These are phyloP conservation scores for Akanthomyces dipterigenus DNA, from an alignment of 2,329 filamentous ascomycete species.

Conservation along the genomic window DNA sequence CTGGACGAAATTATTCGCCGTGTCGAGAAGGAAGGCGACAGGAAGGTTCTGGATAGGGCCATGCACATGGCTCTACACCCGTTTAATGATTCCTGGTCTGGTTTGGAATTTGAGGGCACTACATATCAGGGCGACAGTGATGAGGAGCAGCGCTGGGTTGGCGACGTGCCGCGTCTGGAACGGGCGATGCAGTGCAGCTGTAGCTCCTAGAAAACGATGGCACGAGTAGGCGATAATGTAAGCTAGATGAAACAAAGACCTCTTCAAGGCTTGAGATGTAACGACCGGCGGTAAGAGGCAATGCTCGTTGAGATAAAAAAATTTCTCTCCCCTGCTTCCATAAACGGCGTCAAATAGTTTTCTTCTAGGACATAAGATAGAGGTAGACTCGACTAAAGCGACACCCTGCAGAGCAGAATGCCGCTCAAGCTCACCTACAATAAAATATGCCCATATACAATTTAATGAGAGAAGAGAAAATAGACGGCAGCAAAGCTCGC, in stretches of 20 bases:
- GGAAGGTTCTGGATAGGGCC: conserved; percentile 67
- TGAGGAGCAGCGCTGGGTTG: conserved; percentile 77
- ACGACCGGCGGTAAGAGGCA: conserved; percentile 70
- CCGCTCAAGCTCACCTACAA: conserved; percentile 62
- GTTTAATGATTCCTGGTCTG: conserved; percentile 72
- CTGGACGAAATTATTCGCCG: conserved; percentile 87
- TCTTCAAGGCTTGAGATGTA: conserved; percentile 38
- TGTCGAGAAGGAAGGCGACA: conserved; percentile 77
- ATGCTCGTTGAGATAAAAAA: conserved; percentile 49
- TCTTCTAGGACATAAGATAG: conserved; percentile 66
- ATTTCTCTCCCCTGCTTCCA: conserved; percentile 62
- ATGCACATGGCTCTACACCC: conserved; percentile 81
- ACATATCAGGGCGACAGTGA: conserved; percentile 52
- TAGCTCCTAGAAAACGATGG: conserved; percentile 62
- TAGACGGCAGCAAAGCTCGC: conserved; percentile 20
- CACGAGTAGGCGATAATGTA: not conserved
- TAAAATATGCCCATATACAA: conserved; percentile 65
- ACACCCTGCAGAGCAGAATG: conserved; percentile 30
- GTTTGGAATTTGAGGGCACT: conserved; percentile 39
- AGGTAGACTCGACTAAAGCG: conserved; percentile 58
- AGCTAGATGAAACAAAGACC: not conserved
- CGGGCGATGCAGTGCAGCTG: conserved; percentile 92
- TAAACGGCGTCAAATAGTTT: conserved; percentile 52
- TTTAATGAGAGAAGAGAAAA: conserved; percentile 42
- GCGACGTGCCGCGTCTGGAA: conserved; percentile 72